phyloP scores from a whole-genome alignment of 2,329 filamentous ascomycete species.

The Coniochaeta sp. region DNA sequence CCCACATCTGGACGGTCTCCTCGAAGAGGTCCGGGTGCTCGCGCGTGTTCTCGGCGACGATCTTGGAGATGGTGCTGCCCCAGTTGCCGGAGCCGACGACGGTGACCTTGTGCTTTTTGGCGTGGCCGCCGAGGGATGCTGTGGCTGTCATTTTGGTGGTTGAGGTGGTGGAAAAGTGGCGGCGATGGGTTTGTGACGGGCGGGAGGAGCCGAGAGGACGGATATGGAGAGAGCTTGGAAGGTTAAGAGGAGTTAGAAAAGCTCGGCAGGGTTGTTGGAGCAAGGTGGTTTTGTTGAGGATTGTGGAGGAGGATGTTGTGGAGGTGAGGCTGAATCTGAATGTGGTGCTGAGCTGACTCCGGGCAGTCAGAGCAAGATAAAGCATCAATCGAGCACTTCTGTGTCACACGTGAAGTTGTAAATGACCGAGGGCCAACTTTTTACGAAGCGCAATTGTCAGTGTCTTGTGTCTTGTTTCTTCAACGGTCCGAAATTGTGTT shows the following conservation, averaged over 20 bases:
- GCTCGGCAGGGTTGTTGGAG: neutral
- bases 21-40: slow-evolving; percentile 77
- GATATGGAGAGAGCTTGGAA: neutral
- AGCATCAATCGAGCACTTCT: neutral
- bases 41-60: slow-evolving; percentile 85
- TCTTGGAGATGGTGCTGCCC: slow-evolving; percentile 97
- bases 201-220: neutral
- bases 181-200: neutral
- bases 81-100: slow-evolving; percentile 96
- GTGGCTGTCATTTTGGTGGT: slow-evolving; percentile 15
- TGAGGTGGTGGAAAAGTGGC: slow-evolving; percentile 4
- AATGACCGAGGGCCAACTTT: neutral
- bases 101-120: slow-evolving; percentile 83
- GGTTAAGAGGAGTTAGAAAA: neutral
- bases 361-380: neutral
- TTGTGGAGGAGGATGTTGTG: neutral
- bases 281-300: neutral
- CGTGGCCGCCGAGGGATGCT: slow-evolving; percentile 35
- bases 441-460: neutral
- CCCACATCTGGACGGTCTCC: slow-evolving; percentile 94
- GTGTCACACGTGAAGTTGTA: neutral
- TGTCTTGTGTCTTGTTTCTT: neutral
- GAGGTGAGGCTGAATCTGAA: neutral
- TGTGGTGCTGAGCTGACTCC: neutral
- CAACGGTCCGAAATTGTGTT: neutral